phyloP scores from a whole-genome alignment of 495 filamentous ascomycete species.

The Tuber umbilicatum region DNA sequence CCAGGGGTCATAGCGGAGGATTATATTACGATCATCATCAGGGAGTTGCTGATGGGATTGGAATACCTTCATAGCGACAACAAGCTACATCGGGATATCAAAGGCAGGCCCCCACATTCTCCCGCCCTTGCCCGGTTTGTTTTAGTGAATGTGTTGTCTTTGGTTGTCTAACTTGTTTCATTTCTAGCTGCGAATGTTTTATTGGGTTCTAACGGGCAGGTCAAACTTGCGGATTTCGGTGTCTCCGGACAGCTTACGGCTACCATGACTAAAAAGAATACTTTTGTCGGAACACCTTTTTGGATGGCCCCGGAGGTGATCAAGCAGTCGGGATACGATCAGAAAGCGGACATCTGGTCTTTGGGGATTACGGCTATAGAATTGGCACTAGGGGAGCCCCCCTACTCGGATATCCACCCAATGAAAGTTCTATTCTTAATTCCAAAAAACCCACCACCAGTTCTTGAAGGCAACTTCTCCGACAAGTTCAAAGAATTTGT shows the following conservation, averaged over 20 bases:
- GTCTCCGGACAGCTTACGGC: constrained; percentile 94
- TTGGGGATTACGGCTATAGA: constrained; percentile 94
- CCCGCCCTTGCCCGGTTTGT: constrained; percentile 6
- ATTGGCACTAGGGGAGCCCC: constrained; percentile 85
- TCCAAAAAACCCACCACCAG: constrained; percentile 80
- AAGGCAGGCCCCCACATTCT: constrained; percentile 44
- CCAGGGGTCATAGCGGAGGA: constrained; percentile 82
- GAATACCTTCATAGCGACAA: constrained; percentile 92
- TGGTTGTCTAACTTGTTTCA: constrained; percentile 1
- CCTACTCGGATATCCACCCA: constrained; percentile 81
- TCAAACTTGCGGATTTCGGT: constrained; percentile 96
- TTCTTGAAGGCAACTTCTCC: constrained; percentile 74
- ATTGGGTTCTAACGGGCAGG: constrained; percentile 77
- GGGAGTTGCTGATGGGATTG: constrained; percentile 79
- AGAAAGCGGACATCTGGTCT: constrained; percentile 97
- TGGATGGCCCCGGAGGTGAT: constrained; percentile 99
- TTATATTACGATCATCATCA: constrained; percentile 90
- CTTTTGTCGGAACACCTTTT: constrained; percentile 97
- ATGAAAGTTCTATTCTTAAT: constrained; percentile 99
- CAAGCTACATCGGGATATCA: constrained; percentile 96
- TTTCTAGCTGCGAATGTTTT: constrained; percentile 73
- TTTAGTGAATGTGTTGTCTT: constrained; percentile 7
- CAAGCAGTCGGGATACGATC: constrained; percentile 92
- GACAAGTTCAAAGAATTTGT: constrained; percentile 95
- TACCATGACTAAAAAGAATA: constrained; percentile 96